Evolutionary conservation across 495 filamentous ascomycete genomes (phyloP).

Genomic region (Trichoderma asperelloides): DNA sequence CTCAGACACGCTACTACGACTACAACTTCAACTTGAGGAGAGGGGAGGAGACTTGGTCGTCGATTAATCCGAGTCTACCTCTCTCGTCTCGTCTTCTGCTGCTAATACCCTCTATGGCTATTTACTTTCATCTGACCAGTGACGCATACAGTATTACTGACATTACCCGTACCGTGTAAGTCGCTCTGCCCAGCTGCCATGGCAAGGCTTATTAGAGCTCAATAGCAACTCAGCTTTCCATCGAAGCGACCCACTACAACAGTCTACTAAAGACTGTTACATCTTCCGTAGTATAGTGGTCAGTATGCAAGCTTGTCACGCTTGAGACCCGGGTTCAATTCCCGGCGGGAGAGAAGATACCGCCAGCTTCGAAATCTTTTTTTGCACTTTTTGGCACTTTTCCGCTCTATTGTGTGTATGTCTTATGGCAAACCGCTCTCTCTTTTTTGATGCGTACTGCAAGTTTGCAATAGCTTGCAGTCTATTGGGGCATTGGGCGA

Average conservation of each 20-base stretch:
- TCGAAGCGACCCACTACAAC: conserved; percentile 8
- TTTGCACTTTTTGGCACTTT: not conserved
- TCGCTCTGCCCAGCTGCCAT: not conserved
- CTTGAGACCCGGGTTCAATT: conserved; percentile 13
- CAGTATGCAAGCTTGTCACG: conserved; percentile 12
- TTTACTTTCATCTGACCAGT: too few relatives aligned
- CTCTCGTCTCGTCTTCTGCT: not conserved
- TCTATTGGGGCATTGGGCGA: not conserved
- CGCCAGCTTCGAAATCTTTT: conserved; percentile 4
- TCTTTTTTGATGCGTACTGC: not conserved
- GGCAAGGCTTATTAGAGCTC: not conserved
- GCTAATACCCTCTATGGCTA: too few relatives aligned
- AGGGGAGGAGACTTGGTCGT: too few relatives aligned
- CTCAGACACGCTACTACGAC: too few relatives aligned
- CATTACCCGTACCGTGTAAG: too few relatives aligned
- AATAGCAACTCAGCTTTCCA: not conserved
- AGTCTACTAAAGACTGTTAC: not conserved
- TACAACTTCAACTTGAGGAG: too few relatives aligned
- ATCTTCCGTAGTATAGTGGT: conserved; percentile 12
- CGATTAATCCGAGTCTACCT: too few relatives aligned
- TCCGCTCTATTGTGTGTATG: not conserved
- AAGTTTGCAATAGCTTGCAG: not conserved
- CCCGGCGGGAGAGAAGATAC: conserved; percentile 11
- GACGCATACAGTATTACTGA: too few relatives aligned
- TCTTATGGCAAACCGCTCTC: not conserved